Base-by-base conservation (phyloP, 345 rosid species). In the Populus pruinosa region DNA sequence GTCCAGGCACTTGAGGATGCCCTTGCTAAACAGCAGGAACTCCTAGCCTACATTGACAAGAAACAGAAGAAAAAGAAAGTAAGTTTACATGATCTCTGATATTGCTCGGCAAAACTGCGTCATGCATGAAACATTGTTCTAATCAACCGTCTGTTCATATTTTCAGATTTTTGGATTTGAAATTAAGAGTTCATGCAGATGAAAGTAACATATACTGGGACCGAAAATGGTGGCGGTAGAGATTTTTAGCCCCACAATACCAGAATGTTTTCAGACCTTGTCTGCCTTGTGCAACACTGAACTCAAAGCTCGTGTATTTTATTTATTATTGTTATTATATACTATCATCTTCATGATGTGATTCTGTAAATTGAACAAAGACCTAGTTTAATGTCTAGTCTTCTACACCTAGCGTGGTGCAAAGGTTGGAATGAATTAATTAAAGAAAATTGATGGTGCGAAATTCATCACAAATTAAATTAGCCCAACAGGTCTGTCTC, bases 1-100 rank as follows among this genome's bases (percentile, higher is more conserved):
- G 23, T 62, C 70, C 82, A 94, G 98, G 87, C 91, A 33, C 84
- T 86, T 49, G 86, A 81, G 68, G 81, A 70, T 65, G 73, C 86
- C 3, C 55, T 78, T 49, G 78, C 76, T 29, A 82, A 82, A 71
- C 88, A 86, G 73, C 75, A 74, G 47, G 83, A 81, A 77, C 82
- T 86, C 62, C n/a, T 73, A 21, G 79, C 81, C 64, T 81, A 78
- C 61, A 64, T 83, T 17, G 88, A 83, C 17, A 86, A 83, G 81
- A 85, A 82, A 64, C 82, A 65, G 79, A 81, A 76, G 74, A 85
- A 72, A 62, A 86, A 68, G 78, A 79, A n/a, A n/a, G 63, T 59
- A 59, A 23, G 63, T 5, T 5, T 35, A 23, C 14, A 18, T 35
- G 4, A 27, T 33, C 3, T 29, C 43, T 36, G 25, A 69, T 14